Base-by-base conservation (phyloP, 75 land plant genomes). In the Cupressus sempervirens region DNA sequence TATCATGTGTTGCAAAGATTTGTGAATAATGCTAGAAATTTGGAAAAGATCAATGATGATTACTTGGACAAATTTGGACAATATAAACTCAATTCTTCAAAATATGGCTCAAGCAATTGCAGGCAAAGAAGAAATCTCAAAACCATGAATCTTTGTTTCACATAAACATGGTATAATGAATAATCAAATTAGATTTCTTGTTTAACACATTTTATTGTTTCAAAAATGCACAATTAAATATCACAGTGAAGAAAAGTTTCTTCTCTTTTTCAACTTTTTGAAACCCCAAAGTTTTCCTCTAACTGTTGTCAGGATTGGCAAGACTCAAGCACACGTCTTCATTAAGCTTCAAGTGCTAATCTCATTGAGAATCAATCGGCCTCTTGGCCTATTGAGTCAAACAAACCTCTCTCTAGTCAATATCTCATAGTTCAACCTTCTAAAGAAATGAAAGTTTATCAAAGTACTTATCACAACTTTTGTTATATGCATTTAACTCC, bases 401-500 rank as follows among this genome's bases (percentile, higher is more conserved):
- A 18, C 99, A 91, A 15, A 90, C 93, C 87, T 86, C 99, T 93
- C 89, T 98, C 99, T 65, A 94, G 86, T 98, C 99, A 89, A 92
- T 96, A 74, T 98, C 99, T 53, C 99, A 83, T n/a, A 87, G 85
- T 79, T 96, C 98, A 23, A 95, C 77, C 76, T 98, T 90, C 84
- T 98, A 92, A 76, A 98, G 86, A 84, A 98, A 98, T 9, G 98
- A 96, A 62, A 98, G 95, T 84, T 88, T 96, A 53, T 96, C 99
- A 18, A 93, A 84, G 86, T 98, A 98, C 86, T 96, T 93, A 74
- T 98, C 94, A 72, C 98, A 92, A 87, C 99, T 98, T 90, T 94
- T 98, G 91, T 98, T 98, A 86, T 98, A 96, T 26, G 95, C 95
- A 88, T 96, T 98, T 50, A 98, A 87, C 88, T 98, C 99, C 50